A percentile compares a stretch with the other conserved stretches of the same genome.
phyloP scores from a whole-genome alignment of 257 asterid genomes.

The Solanum ossicruentum region DNA sequence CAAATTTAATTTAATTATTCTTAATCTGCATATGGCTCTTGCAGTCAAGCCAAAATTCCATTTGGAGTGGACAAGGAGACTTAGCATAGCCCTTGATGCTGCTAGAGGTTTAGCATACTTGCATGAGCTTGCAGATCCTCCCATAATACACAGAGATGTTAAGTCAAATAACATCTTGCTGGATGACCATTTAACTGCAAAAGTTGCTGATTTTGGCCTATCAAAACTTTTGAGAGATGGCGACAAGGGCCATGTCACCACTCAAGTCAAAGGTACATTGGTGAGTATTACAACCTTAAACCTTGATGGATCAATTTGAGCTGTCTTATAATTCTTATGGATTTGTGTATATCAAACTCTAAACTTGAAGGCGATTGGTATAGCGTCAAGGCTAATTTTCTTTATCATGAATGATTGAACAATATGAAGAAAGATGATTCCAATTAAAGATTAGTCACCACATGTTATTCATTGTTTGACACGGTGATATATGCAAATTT shows the following conservation, averaged over 20 bases:
- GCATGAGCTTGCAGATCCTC: conserved; percentile 89
- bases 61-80: conserved; percentile 60
- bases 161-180: conserved; percentile 75
- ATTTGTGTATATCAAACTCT: background rate
- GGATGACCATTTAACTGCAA: conserved; percentile 49
- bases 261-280: conserved; percentile 96
- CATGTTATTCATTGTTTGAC: background rate
- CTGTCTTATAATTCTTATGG: background rate
- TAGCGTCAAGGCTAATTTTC: background rate
- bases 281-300: conserved; percentile 21
- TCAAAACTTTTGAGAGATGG: conserved; percentile 74
- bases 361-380: background rate
- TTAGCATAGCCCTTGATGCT: conserved; percentile 61
- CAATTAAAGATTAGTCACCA: background rate
- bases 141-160: conserved; percentile 80
- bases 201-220: conserved; percentile 89
- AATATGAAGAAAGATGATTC: background rate
- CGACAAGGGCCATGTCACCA: conserved; percentile 63
- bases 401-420: background rate
- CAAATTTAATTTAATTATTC: background rate
- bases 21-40: background rate
- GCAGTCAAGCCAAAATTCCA: background rate
- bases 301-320: background rate
- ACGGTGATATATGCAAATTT: background rate
- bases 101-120: conserved; percentile 75